A percentile compares a stretch with the other conserved stretches of the same genome.
Evolutionary conservation across 768 basidiomycete species (phyloP).

Genomic region (Pluteus cervinus): DNA sequence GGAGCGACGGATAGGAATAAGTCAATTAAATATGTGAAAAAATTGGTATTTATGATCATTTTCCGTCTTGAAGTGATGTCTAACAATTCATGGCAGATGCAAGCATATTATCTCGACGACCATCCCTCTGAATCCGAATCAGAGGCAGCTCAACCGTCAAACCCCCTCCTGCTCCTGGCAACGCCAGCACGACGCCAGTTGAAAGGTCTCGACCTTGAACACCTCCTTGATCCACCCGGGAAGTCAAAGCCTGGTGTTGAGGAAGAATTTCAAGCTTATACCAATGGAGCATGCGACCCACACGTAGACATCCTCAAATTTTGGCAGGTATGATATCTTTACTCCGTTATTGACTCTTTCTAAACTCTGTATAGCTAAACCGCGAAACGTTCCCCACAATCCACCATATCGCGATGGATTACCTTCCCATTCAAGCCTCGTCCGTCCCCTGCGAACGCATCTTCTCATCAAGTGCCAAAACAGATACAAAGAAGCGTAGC

Average conservation of each 20-base stretch:
- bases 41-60: slow-evolving; percentile 3
- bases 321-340: slow-evolving; percentile 2
- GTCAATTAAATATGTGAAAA: slow-evolving; percentile 9
- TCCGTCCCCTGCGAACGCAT: slow-evolving; percentile 8
- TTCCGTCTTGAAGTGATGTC: no score
- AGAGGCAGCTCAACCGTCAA: neutral
- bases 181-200: no score
- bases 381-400: slow-evolving; percentile 6
- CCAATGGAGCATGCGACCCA: neutral
- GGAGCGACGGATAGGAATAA: slow-evolving; percentile 6
- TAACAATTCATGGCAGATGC: no score
- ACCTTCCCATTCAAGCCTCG: slow-evolving; percentile 7
- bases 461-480: slow-evolving; percentile 9
- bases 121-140: no score
- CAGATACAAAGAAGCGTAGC: slow-evolving; percentile 6
- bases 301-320: neutral
- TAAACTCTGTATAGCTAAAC: neutral
- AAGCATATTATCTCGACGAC: no score
- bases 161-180: neutral
- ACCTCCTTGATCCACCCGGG: no score
- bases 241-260: no score
- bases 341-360: neutral
- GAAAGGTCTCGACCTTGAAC: no score
- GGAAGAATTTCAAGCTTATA: slow-evolving; percentile 4
- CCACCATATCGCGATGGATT: slow-evolving; percentile 10